Evolutionary conservation across 2,329 filamentous ascomycete species (phyloP), one percentile per base, ranked within the genome.

Genomic region (Aspergillus fischeri): DNA sequence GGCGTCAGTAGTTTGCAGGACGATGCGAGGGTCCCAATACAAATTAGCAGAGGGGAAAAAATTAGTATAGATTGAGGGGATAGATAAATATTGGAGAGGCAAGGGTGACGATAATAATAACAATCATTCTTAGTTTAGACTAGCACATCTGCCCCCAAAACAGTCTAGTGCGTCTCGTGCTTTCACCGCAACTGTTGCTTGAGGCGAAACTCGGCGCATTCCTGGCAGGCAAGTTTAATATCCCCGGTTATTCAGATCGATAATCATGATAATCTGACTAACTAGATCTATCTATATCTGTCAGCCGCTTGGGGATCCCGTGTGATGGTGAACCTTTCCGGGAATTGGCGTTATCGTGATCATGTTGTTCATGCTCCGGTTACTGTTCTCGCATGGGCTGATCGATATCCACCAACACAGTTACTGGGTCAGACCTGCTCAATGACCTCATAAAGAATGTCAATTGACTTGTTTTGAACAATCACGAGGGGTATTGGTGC

Each of bases 71-170:
- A 25, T 32, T 29, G 24, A 17, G 53, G 51, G 52, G 41, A 47
- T 45, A 42, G 41, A 49, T 45, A 42, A 50, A 45, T 47, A 52
- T 49, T 56, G 52, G 53, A 35, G 44, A 55, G 54, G 27, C 47
- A 44, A 51, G 21, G 28, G 50, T 57, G 56, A 41, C 44, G 53
- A n/a, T 29, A 17, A n/a, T 29, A 29, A 50, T 25, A 14, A 47
- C 24, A 47, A 25, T 45, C n/a, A n/a, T 47, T 47, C 21, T 47
- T 27, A 47, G 44, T 47, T 10, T 25, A 11, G 10, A 24, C 44
- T 38, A 47, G 44, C 20, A 11, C 10, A 24, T 25, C 44, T 4
- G 20, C 14, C 44, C 44, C 44, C 21, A 47, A 47, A 27, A 7
- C 9, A 25, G 44, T 47, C 21, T 24, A 47, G 44, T 25, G 44